Evolutionary conservation across 2,329 filamentous ascomycete species (phyloP).

Genomic region (Fusarium udum): DNA sequence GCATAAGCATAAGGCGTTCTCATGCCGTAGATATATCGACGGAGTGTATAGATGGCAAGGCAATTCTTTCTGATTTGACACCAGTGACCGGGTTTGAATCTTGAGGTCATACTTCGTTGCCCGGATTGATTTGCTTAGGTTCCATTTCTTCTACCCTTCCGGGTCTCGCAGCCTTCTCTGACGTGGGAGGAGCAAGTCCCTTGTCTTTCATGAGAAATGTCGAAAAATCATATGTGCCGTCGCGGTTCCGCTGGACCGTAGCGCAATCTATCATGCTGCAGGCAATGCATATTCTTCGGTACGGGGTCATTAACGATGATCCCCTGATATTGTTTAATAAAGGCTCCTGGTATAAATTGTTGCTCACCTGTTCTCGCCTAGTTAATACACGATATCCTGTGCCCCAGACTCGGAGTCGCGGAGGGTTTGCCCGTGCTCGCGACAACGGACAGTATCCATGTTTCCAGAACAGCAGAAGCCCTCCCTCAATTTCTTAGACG

Average conservation of each 20-base stretch:
- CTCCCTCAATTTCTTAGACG: not conserved
- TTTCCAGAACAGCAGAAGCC: slow-evolving; percentile 38
- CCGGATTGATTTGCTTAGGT: slow-evolving; percentile 10
- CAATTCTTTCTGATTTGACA: not conserved
- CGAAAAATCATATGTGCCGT: slow-evolving; percentile 18
- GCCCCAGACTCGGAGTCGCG: slow-evolving; percentile 32
- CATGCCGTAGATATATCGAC: not conserved
- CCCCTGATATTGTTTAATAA: not conserved
- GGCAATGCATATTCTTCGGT: not conserved
- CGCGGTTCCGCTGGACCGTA: slow-evolving; percentile 43
- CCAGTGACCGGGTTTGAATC: not conserved
- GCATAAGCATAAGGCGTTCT: slow-evolving; percentile 8
- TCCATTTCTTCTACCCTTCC: slow-evolving; percentile 1
- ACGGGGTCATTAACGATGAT: not conserved
- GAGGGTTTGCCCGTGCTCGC: slow-evolving; percentile 19
- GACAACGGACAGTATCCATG: slow-evolving; percentile 13
- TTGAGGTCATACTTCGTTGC: not conserved
- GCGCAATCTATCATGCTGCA: slow-evolving; percentile 24
- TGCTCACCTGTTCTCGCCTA: slow-evolving; percentile 19
- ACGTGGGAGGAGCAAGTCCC: slow-evolving; percentile 9
- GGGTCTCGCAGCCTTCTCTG: slow-evolving; percentile 18
- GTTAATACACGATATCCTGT: slow-evolving; percentile 9
- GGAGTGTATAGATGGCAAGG: not conserved
- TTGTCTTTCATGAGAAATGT: slow-evolving; percentile 6
- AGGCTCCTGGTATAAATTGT: not conserved